Evolutionary conservation across 257 asterid species (phyloP), one percentile per base, ranked within the genome.

Genomic region (Linaria vulgaris): DNA sequence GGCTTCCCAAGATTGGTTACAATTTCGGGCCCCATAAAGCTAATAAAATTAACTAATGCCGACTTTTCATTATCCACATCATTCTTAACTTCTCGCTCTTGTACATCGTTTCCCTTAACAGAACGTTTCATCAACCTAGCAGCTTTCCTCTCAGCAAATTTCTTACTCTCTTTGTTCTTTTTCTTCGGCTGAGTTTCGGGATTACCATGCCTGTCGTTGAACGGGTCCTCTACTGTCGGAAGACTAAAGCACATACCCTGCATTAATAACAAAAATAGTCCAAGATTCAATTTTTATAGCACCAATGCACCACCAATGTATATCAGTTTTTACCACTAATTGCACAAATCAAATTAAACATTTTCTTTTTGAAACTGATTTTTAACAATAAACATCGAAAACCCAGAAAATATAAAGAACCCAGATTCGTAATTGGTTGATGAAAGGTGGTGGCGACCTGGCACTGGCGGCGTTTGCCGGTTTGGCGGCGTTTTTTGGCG

Each of bases 161-260:
- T 71, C 74, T 63, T 76, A 1, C 61, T 82, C 59, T 41, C 68
- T 57, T 72, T 80, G 54, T 67, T 71, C 82, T 86, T 91, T 56
- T 50, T 61, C 62, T 88, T 81, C 52, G 56, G 71, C 3, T 41
- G 37, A 24, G 43, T 64, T 45, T 72, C 87, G 5, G 66, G 34
- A 63, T 79, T 80, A 21, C 82, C 86, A 51, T 50, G 69, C 59
- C 64, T 75, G 17, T 94, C 97, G 66, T 90, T 94, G 72, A 73
- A 90, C 27, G 99, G 97, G 72, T 94, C 88, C 61, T 85, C 96
- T 6, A 72, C 74, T 6, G 92, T 79, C 46, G 97, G 99, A 67
- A 94, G 85, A 76, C 88, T 90, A 76, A 71, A 94, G 74, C 97
- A 94, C 99, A 94, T 94, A 14, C 99, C 92, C 97, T 94, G 82